Conservation (phyloP, 176 grass and related monocot species). For the Thalia dealbata region DNA sequence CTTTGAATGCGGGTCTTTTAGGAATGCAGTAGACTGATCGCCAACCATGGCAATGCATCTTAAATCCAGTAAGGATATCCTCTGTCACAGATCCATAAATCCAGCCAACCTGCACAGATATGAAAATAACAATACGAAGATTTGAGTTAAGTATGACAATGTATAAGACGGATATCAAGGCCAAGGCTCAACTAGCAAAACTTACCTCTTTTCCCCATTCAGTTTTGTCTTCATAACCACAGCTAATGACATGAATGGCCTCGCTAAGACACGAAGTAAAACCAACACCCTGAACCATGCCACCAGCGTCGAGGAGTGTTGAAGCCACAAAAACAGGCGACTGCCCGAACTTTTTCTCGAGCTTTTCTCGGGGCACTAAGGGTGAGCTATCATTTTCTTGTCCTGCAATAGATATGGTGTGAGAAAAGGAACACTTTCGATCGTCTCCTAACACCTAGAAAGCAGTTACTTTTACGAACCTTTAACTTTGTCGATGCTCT, state of each 20-base stretch:
- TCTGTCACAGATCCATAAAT: slow-evolving; percentile 47
- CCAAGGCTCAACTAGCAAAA: not conserved
- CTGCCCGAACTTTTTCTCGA: slow-evolving; percentile 47
- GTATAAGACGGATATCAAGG: not conserved
- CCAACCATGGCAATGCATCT: slow-evolving; percentile 54
- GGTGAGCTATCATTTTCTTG: slow-evolving; percentile 15
- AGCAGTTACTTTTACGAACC: slow-evolving; percentile 18
- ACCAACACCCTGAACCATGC: slow-evolving; percentile 15
- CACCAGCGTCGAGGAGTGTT: slow-evolving; percentile 27
- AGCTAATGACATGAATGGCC: slow-evolving; percentile 34
- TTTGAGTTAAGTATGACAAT: not conserved
- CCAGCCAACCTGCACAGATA: slow-evolving; percentile 33
- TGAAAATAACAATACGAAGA: not conserved
- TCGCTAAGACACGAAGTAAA: slow-evolving; percentile 26
- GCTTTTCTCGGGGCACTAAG: slow-evolving; percentile 37
- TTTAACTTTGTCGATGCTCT: slow-evolving; percentile 32
- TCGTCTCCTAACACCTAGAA: not conserved
- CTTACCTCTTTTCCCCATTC: slow-evolving; percentile 50
- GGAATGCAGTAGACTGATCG: slow-evolving; percentile 48
- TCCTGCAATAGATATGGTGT: slow-evolving; percentile 16
- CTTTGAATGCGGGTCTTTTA: slow-evolving; percentile 41
- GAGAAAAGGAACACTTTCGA: not conserved
- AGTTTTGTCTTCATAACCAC: slow-evolving; percentile 43
- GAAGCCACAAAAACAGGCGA: slow-evolving; percentile 39
- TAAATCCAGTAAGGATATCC: slow-evolving; percentile 46